phyloP scores from a whole-genome alignment of 768 basidiomycete species.

The Fistulinella prunicolor region DNA sequence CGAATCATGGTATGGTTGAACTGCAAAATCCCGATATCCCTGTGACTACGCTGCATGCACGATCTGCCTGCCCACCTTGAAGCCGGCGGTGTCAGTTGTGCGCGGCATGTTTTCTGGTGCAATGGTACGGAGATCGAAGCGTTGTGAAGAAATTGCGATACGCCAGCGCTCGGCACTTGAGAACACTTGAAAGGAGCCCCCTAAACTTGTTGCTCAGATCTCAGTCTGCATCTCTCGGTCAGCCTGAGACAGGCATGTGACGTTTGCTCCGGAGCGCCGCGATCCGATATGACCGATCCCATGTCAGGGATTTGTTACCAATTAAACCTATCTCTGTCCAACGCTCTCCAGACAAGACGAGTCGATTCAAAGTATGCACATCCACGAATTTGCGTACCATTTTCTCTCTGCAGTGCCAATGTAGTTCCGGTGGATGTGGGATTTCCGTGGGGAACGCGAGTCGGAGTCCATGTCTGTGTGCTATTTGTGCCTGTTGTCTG shows the following conservation, averaged over 20 bases:
- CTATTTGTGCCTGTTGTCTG: too few relatives aligned
- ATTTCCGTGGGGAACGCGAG: too few relatives aligned
- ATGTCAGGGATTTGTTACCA: too few relatives aligned
- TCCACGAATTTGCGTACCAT: too few relatives aligned
- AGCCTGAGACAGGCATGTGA: neutral
- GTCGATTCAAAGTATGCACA: too few relatives aligned
- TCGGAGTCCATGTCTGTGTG: too few relatives aligned
- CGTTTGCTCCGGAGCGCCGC: neutral
- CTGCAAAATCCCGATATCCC: constrained; percentile 32
- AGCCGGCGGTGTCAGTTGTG: constrained; percentile 60
- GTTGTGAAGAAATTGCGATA: neutral
- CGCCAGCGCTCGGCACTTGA: constrained; percentile 5
- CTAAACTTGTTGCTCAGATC: neutral
- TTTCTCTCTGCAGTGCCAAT: too few relatives aligned
- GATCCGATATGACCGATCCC: neutral
- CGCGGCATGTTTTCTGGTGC: constrained; percentile 51
- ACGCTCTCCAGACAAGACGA: neutral
- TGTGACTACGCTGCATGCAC: neutral
- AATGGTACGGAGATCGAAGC: constrained; percentile 7
- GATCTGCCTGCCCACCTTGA: constrained; percentile 41
- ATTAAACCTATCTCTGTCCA: too few relatives aligned
- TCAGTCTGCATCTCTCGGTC: neutral
- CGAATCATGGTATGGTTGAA: constrained; percentile 89
- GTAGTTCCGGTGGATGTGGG: too few relatives aligned
- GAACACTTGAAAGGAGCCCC: constrained; percentile 2